Percentiles rank a stretch among this genome's conserved stretches.
phyloP scores from a whole-genome alignment of 371 early-diverging fungal genomes.

The Apophysomyces elegans region DNA sequence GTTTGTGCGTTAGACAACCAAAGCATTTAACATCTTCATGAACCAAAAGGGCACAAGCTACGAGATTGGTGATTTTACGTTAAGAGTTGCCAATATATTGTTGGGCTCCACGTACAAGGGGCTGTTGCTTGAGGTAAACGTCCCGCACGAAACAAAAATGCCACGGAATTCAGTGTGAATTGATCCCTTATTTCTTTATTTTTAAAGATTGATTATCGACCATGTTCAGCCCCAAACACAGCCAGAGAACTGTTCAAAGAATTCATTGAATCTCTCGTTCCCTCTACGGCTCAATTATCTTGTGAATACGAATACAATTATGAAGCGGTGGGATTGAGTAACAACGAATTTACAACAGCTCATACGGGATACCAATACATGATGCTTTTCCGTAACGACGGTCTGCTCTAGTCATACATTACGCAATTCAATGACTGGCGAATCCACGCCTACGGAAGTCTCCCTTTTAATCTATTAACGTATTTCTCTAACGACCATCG shows the following conservation, averaged over 20 bases:
- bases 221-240: constrained; percentile 48
- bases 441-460: no score
- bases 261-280: constrained; percentile 51
- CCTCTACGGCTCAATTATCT: constrained; percentile 48
- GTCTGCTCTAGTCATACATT: constrained; percentile 31
- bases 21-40: no score
- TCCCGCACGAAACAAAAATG: background rate
- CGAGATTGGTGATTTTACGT: constrained; percentile 57
- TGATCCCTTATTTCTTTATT: background rate
- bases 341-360: constrained; percentile 52
- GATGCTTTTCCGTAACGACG: constrained; percentile 51
- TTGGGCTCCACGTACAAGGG: constrained; percentile 56
- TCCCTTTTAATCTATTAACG: no score
- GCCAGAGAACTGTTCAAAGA: constrained; percentile 43
- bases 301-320: constrained; percentile 55
- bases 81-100: constrained; percentile 55
- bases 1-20: no score
- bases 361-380: constrained; percentile 61
- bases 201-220: constrained; percentile 52
- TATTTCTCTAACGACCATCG: no score
- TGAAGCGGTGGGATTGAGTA: constrained; percentile 49
- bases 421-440: no score
- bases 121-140: constrained; percentile 47
- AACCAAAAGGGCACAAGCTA: constrained; percentile 46
- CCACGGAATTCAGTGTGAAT: background rate